Evolutionary conservation across 2,329 filamentous ascomycete genomes (phyloP).

Genomic region (Claviceps digitariae): DNA sequence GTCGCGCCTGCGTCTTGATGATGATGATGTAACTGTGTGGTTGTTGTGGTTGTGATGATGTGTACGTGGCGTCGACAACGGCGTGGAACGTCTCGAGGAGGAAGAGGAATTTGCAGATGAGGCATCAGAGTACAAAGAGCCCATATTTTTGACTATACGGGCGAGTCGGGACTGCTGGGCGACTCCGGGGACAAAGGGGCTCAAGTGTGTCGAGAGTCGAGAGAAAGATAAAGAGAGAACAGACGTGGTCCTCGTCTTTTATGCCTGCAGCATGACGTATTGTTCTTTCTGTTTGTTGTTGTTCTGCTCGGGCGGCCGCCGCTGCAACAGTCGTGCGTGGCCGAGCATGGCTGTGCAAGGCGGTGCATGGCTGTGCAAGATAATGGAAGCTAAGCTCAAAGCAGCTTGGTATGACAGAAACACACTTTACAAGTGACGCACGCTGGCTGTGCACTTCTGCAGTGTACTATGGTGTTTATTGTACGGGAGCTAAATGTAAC

Average conservation of each 20-base stretch:
- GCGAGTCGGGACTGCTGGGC: too few relatives aligned
- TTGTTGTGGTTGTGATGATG: not conserved
- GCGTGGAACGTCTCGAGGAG: not conserved
- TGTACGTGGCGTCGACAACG: not conserved
- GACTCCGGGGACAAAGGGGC: not conserved
- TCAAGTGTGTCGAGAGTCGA: too few relatives aligned
- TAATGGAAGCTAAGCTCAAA: too few relatives aligned
- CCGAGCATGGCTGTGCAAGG: not conserved
- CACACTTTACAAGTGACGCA: too few relatives aligned
- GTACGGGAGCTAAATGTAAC: too few relatives aligned
- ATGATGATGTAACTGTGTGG: not conserved
- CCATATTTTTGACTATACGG: conserved; percentile 2
- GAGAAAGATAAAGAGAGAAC: too few relatives aligned
- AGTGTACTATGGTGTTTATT: too few relatives aligned
- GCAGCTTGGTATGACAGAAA: too few relatives aligned
- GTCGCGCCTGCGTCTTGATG: conserved; percentile 12
- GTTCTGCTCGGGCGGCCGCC: too few relatives aligned
- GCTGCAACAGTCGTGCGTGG: not conserved
- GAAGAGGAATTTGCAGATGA: not conserved
- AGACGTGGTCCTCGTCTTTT: not conserved
- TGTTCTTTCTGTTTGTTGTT: too few relatives aligned
- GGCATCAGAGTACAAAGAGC: conserved; percentile 6
- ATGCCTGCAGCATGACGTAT: not conserved
- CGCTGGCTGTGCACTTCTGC: too few relatives aligned
- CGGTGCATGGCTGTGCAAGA: not conserved